Evolutionary conservation across 495 filamentous ascomycete species (phyloP).

Genomic region (Neurospora sp.): DNA sequence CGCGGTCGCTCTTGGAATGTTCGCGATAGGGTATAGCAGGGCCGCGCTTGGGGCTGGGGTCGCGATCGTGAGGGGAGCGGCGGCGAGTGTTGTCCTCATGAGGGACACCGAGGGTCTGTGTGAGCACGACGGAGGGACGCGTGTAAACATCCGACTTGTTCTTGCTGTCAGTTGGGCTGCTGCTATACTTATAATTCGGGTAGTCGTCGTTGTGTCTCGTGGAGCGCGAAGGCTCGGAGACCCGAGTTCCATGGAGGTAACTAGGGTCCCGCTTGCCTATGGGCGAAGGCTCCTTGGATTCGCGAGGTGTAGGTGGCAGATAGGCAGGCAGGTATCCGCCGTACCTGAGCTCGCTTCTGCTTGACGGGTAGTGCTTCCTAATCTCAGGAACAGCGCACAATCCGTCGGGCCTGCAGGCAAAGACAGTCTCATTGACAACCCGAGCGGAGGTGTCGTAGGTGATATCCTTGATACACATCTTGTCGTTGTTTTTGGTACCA

Average conservation of each 20-base stretch:
- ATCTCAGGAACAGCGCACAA: conserved; percentile 17
- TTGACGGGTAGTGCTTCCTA: conserved; percentile 13
- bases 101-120: neutral
- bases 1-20: conserved; percentile 12
- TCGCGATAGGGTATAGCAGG: conserved; percentile 1
- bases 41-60: conserved; percentile 1
- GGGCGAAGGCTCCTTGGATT: conserved; percentile 33
- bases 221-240: conserved; percentile 12
- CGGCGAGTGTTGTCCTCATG: neutral
- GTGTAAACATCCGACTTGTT: neutral
- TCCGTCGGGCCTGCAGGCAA: conserved; percentile 18
- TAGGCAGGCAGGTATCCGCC: conserved; percentile 14
- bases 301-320: conserved; percentile 24
- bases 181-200: conserved; percentile 1
- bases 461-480: conserved; percentile 35
- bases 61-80: conserved; percentile 4
- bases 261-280: conserved; percentile 23
- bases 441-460: conserved; percentile 15
- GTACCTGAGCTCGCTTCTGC: conserved; percentile 14
- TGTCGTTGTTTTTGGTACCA: conserved; percentile 20
- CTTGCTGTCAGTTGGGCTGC: neutral
- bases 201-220: conserved; percentile 15
- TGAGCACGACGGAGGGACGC: neutral
- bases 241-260: conserved; percentile 24
- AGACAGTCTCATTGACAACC: conserved; percentile 15